These are phyloP conservation scores for Cardamine occulta DNA, from an alignment of 345 rosid species.

Conservation along the genomic window DNA sequence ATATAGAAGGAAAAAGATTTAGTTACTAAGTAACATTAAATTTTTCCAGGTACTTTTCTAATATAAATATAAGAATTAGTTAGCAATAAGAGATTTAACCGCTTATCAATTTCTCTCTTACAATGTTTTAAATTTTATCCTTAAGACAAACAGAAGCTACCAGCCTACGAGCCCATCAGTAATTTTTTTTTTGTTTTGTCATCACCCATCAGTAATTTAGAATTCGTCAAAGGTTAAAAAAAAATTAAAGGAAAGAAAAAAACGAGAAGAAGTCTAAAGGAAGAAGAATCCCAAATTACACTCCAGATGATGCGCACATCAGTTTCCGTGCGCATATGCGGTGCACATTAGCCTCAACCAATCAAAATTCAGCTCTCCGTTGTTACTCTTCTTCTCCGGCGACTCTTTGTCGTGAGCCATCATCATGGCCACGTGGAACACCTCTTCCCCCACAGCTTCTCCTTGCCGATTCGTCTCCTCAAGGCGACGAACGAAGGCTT, in stretches of 20 bases:
- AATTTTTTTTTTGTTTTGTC: no score
- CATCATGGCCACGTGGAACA: constrained; percentile 40
- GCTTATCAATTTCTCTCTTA: not conserved
- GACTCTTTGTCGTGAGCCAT: constrained; percentile 28
- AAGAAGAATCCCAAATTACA: constrained; percentile 37
- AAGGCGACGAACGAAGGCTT: constrained; percentile 55
- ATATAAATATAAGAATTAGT: not conserved
- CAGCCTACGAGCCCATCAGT: not conserved
- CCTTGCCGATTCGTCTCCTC: constrained; percentile 49
- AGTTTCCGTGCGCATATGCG: constrained; percentile 49
- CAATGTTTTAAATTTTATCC: not conserved
- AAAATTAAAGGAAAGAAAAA: not conserved
- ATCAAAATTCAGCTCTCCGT: constrained; percentile 14
- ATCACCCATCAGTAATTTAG: constrained; percentile 21
- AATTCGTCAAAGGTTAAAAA: constrained; percentile 35
- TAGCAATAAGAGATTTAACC: not conserved
- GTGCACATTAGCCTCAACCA: constrained; percentile 51
- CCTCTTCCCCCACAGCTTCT: constrained; percentile 41
- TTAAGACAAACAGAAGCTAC: not conserved
- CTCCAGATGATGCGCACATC: constrained; percentile 46
- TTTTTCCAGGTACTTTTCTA: not conserved
- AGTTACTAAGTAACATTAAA: not conserved
- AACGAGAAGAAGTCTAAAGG: constrained; percentile 16
- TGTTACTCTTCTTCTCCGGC: constrained; percentile 29
- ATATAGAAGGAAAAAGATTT: not conserved